Base-by-base conservation (phyloP, 208 protist species). In the Acanthamoeba healyi region DNA sequence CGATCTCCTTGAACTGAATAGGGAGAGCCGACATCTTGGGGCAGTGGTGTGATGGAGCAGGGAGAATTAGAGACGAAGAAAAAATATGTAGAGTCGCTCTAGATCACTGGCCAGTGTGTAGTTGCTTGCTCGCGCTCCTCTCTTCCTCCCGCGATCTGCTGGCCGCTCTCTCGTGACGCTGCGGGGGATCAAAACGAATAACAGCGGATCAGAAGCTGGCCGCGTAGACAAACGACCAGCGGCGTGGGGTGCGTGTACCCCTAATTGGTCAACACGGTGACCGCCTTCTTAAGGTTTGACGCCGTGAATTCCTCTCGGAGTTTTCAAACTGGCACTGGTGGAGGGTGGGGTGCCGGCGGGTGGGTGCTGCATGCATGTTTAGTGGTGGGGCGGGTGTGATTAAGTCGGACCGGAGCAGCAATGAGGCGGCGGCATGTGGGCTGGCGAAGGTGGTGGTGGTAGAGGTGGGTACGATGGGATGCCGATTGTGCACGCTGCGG, bases 1-100 rank as follows among this genome's bases (percentile, higher is more conserved):
- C 44, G 40, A 93, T 32, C 70, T 93, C 89, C 65, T 93, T 93
- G 65, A 93, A 93, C 42, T 82, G 89, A 58, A 93, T 93, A 65
- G 89, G 89, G 9, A 93, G 77, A 14, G 77, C 77, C 44, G 77
- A 86, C 77, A 86, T 86, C 15, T 34, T 74, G 44, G n/a, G 9
- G 38, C 36, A 79, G 29, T 17, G 24, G 77, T 40, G 77, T 58
- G 42, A 61, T 32, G 10, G 61, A 70, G 29, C 14, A 10, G 61
- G n/a, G 36, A 70, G 24, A 70, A 70, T 70, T 65, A 65, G 56
- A 36, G 61, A 70, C n/a, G 14, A 15, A 19, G 29, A 36, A 65
- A 34, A 34, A 36, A 70, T 24, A 70, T 32, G 29, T 56, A 56
- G 51, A 19, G 51, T 3, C 58, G 29, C 29, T 24, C 12, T 19